phyloP scores from a whole-genome alignment of 345 rosid species.

The Pistacia atlantica region DNA sequence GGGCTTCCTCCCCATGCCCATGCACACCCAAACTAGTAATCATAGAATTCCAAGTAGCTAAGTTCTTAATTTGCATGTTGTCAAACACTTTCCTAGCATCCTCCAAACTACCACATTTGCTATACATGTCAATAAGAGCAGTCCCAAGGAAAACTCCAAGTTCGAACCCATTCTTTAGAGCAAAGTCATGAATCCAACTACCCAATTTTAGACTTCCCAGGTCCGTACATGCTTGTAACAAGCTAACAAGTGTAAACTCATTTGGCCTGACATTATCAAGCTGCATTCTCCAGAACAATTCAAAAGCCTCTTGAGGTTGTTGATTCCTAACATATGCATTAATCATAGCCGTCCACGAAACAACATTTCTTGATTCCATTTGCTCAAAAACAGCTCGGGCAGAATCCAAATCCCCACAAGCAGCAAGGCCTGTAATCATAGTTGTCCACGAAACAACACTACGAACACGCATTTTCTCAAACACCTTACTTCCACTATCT shows the following conservation, averaged over 20 bases:
- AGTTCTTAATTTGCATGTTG: conserved; percentile 46
- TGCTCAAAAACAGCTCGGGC: conserved; percentile 48
- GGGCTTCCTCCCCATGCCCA: conserved; percentile 68
- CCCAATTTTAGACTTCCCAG: conserved; percentile 63
- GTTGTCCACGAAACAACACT: conserved; percentile 78
- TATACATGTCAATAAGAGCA: conserved; percentile 62
- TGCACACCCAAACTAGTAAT: conserved; percentile 81
- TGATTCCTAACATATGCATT: conserved; percentile 53
- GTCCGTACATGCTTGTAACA: conserved; percentile 60
- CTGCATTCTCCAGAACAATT: conserved; percentile 58
- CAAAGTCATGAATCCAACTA: conserved; percentile 64
- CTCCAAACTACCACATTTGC: conserved; percentile 59
- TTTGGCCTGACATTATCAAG: conserved; percentile 58
- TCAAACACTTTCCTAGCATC: conserved; percentile 64
- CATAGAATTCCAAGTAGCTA: conserved; percentile 83
- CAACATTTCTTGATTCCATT: conserved; percentile 67
- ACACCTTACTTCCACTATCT: conserved; percentile 49
- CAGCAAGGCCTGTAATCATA: conserved; percentile 60
- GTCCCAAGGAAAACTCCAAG: conserved; percentile 72
- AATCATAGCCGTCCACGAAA: conserved; percentile 77
- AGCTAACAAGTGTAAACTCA: conserved; percentile 59
- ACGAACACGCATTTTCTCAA: conserved; percentile 51
- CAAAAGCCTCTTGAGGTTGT: conserved; percentile 57
- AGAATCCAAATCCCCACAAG: conserved; percentile 45
- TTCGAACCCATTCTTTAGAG: conserved; percentile 45